Percentiles rank a stretch among this genome's conserved stretches.
phyloP scores from a whole-genome alignment of 805 yeast species.

The Blastobotrys attinorum region DNA sequence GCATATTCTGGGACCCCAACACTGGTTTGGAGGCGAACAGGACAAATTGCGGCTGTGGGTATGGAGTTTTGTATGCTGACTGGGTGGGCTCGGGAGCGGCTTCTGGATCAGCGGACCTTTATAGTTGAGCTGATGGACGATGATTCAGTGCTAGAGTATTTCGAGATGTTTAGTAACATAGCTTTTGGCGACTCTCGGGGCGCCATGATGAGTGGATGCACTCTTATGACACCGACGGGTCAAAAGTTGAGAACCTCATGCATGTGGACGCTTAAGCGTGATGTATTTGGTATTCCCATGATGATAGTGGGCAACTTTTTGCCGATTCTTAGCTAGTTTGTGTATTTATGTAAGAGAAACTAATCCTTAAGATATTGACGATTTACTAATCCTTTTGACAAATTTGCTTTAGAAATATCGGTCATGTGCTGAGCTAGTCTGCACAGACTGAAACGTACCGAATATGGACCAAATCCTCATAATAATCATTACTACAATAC shows the following conservation, averaged over 20 bases:
- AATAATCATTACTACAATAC: not conserved
- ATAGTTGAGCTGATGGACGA: constrained; percentile 76
- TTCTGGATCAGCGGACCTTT: constrained; percentile 35
- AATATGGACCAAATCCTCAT: no score
- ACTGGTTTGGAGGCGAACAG: constrained; percentile 90
- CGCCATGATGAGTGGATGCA: constrained; percentile 81
- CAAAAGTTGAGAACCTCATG: constrained; percentile 59
- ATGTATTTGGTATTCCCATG: constrained; percentile 94
- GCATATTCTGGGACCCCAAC: constrained; percentile 88
- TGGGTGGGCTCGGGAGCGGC: constrained; percentile 75
- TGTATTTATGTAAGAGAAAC: not conserved
- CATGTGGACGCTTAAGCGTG: constrained; percentile 89
- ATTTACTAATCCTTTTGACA: no score
- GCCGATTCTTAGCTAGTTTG: constrained; percentile 43
- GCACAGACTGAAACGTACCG: no score
- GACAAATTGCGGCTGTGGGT: constrained; percentile 93
- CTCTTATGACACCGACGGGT: constrained; percentile 44
- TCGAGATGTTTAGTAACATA: constrained; percentile 71
- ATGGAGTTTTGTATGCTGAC: constrained; percentile 85
- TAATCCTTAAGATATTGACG: no score
- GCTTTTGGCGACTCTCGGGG: constrained; percentile 91
- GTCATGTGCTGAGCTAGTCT: no score
- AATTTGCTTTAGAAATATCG: no score
- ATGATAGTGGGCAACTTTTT: constrained; percentile 92
- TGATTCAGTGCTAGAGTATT: constrained; percentile 76